Conservation (phyloP, 495 filamentous ascomycete genomes). For the Hyphodiscus hymeniophilus region DNA sequence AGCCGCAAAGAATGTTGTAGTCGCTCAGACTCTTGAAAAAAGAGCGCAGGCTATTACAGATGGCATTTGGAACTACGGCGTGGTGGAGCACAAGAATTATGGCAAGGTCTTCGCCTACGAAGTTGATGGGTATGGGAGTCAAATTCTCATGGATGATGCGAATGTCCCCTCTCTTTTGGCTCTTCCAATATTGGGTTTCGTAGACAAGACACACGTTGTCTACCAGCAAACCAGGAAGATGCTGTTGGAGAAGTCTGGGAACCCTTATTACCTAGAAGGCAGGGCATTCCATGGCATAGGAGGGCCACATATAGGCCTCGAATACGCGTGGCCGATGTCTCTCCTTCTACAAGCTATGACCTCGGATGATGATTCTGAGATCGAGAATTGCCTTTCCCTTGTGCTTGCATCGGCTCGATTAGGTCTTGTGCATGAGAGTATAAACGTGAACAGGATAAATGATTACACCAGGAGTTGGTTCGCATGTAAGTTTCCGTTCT, state of each 20-base stretch:
- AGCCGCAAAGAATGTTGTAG: slow-evolving; percentile 37
- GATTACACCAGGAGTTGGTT: slow-evolving; percentile 87
- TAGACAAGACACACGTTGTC: slow-evolving; percentile 51
- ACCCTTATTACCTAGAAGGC: slow-evolving; percentile 84
- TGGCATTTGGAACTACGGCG: slow-evolving; percentile 82
- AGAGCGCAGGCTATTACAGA: slow-evolving; percentile 61
- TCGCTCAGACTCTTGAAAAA: slow-evolving; percentile 47
- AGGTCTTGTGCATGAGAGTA: slow-evolving; percentile 85
- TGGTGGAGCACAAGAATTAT: slow-evolving; percentile 73
- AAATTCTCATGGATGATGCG: slow-evolving; percentile 93
- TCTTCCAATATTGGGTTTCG: slow-evolving; percentile 80
- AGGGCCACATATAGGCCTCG: slow-evolving; percentile 64
- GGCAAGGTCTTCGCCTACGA: slow-evolving; percentile 94
- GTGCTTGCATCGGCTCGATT: slow-evolving; percentile 66
- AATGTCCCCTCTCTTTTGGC: slow-evolving; percentile 89
- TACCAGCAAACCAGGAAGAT: slow-evolving; percentile 92
- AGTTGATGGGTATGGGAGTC: slow-evolving; percentile 89
- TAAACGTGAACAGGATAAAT: slow-evolving; percentile 67
- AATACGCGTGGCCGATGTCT: slow-evolving; percentile 97
- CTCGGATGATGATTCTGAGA: slow-evolving; percentile 78
- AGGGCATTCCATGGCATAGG: slow-evolving; percentile 82
- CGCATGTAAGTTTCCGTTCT: slow-evolving; percentile 51
- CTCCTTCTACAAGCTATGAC: slow-evolving; percentile 87
- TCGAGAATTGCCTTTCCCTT: slow-evolving; percentile 56
- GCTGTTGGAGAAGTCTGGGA: slow-evolving; percentile 69